Evolutionary conservation across 805 yeast genomes (phyloP), one percentile per base, ranked within the genome.

Genomic region (Kuraishia floccosa): DNA sequence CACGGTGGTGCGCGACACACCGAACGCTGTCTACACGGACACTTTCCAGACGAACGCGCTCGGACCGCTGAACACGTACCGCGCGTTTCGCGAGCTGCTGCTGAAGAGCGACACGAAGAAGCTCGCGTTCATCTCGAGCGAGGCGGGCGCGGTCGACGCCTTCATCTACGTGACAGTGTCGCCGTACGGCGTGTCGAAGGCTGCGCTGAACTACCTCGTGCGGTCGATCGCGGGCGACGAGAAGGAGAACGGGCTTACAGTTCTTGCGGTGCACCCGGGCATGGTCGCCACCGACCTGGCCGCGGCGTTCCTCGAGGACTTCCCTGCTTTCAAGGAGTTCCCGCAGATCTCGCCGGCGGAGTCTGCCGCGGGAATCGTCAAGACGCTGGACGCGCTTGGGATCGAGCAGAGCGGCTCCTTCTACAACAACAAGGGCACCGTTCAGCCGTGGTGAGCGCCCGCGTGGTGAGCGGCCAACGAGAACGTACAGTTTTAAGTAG

Each of bases 181-280:
- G 27, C 43, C 52, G 7, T 59, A 58, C 35, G 55, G 53, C 10
- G 44, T 46, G 6, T 57, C 65, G 5, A 60, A 62, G 36, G 55
- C 59, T 4, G 60, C 58, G 2, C 31, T 56, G 14, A 58, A 57
- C 42, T 40, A 41, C 34, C 12, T 47, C 11, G 42, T 45, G 17
- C 50, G 41, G 27, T 37, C 38, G 17, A 32, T 58, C 19, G 39
- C 50, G 15, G 30, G 37, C 29, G 59, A 55, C 17, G 28, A 45
- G 22, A 37, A 30, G 4, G 32, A 27, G 3, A 15, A 24, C 11
- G 28, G 28, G 16, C n/a, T 25, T n/a, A 25, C 12, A n/a, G 6
- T 27, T 14, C 8, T 27, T 14, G 17, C 30, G 10, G n/a, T 58
- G 10, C 59, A 57, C 32, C 69, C 69, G 1, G 66, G 68, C 24